Percentiles rank a stretch among this genome's conserved stretches.
Evolutionary conservation across 495 filamentous ascomycete species (phyloP).

Genomic region (Hypoxylon fuscum): DNA sequence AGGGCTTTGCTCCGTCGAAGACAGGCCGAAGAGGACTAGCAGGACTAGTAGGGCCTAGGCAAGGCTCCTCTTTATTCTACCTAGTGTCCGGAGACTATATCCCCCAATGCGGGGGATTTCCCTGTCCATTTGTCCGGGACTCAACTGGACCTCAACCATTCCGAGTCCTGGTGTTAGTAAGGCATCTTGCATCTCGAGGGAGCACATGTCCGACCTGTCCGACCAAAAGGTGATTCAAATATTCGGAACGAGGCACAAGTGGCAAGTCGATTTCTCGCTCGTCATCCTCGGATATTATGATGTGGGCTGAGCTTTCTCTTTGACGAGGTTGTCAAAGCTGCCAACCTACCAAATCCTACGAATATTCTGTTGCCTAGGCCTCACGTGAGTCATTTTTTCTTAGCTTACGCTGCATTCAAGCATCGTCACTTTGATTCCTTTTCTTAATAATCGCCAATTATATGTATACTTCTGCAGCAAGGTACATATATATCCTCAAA

Average conservation of each 20-base stretch:
- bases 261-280: background rate
- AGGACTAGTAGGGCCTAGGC: background rate
- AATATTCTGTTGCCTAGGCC: slow-evolving; percentile 15
- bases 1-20: background rate
- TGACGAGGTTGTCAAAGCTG: slow-evolving; percentile 1
- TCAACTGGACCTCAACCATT: slow-evolving; percentile 2
- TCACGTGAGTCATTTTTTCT: slow-evolving; percentile 14
- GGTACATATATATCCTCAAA: slow-evolving; percentile 17
- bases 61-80: slow-evolving; percentile 8
- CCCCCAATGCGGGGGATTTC: slow-evolving; percentile 22
- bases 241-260: slow-evolving; percentile 27
- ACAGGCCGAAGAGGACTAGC: background rate
- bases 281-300: slow-evolving; percentile 24
- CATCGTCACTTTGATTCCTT: slow-evolving; percentile 10
- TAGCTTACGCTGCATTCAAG: slow-evolving; percentile 3
- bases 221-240: slow-evolving; percentile 3
- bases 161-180: slow-evolving; percentile 1
- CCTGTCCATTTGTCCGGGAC: slow-evolving; percentile 32
- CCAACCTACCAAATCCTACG: slow-evolving; percentile 2
- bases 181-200: background rate
- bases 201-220: slow-evolving; percentile 13
- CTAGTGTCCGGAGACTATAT: slow-evolving; percentile 12
- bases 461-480: slow-evolving; percentile 5
- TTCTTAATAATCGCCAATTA: slow-evolving; percentile 8
- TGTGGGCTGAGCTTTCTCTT: background rate